Conservation (phyloP, 169 alveolate genomes). For the Plasmodium fragile region DNA sequence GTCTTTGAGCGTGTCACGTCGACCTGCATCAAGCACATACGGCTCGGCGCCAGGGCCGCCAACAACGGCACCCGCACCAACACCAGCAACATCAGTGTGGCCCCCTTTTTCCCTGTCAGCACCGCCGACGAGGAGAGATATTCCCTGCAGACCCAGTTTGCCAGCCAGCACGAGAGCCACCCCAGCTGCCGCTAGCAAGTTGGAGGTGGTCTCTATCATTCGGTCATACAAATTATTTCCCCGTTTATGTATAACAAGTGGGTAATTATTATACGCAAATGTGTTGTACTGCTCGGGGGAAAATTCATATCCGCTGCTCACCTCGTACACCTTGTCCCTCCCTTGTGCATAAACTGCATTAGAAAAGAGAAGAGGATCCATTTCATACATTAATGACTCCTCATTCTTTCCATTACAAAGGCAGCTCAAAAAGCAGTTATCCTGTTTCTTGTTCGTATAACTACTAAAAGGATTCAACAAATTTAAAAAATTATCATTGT, state of each 20-base stretch:
- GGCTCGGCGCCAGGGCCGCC: background rate
- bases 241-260: constrained; percentile 10
- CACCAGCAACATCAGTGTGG: too few species aligned
- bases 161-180: constrained; percentile 60
- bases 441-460: background rate
- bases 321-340: background rate
- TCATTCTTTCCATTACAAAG: constrained; percentile 42
- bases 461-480: constrained; percentile 57
- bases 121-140: constrained; percentile 16
- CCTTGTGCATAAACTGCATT: background rate
- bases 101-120: background rate
- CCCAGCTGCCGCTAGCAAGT: constrained; percentile 62
- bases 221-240: constrained; percentile 10
- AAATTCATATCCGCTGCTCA: background rate
- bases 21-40: background rate
- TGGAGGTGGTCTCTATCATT: constrained; percentile 59
- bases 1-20: background rate
- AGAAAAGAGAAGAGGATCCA: constrained; percentile 8
- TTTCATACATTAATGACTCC: constrained; percentile 7
- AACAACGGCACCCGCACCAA: background rate
- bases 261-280: constrained; percentile 15
- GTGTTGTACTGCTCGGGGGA: background rate
- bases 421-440: constrained; percentile 39
- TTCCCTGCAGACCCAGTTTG: constrained; percentile 57
- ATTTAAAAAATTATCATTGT: constrained; percentile 29